Evolutionary conservation across 176 grass and related monocot genomes (phyloP).

Genomic region (Aegilops bicornis): DNA sequence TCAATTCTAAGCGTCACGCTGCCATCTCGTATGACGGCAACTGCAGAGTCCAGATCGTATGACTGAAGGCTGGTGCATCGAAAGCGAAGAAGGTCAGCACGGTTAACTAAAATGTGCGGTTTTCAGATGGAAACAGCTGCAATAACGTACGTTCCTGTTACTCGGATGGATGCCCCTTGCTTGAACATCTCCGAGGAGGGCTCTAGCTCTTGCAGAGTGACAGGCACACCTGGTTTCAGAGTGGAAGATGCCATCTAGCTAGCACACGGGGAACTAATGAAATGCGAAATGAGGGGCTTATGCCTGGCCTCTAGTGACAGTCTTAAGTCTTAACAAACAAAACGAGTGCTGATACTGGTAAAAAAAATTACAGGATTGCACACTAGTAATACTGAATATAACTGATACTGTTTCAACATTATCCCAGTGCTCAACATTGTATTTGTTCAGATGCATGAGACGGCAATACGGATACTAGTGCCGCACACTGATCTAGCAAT

Average conservation of each 20-base stretch:
- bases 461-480: not conserved
- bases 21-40: conserved; percentile 50
- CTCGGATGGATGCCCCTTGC: conserved; percentile 70
- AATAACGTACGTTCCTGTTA: too few species aligned
- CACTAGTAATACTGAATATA: too few species aligned
- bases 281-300: not conserved
- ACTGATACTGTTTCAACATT: too few species aligned
- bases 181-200: conserved; percentile 68
- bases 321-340: not conserved
- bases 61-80: conserved; percentile 54
- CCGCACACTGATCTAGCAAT: too few species aligned
- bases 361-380: not conserved
- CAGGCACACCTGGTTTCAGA: conserved; percentile 67
- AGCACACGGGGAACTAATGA: not conserved
- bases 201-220: conserved; percentile 59
- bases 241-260: conserved; percentile 48
- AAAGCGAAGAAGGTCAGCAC: not conserved
- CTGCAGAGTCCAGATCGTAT: conserved; percentile 54
- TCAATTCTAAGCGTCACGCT: conserved; percentile 54
- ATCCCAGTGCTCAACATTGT: not conserved
- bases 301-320: not conserved
- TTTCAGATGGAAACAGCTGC: too few species aligned
- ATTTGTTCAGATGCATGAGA: not conserved
- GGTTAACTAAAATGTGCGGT: not conserved
- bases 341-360: not conserved